Evolutionary conservation across 352 stramenopile species (phyloP), one percentile per base, ranked within the genome.

Genomic region (Phytopythium helicoides): DNA sequence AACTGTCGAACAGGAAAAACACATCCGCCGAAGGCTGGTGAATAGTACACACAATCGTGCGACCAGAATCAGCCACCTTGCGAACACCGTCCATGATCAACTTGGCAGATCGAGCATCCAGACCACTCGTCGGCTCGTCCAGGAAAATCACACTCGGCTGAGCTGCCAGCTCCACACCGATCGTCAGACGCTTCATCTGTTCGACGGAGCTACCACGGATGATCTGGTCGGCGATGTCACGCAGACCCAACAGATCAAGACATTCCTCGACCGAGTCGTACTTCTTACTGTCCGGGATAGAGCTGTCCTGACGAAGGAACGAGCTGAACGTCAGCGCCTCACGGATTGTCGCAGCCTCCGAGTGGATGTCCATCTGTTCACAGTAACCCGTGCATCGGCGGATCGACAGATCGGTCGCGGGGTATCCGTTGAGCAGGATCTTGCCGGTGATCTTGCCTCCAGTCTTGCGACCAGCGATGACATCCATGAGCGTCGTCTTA

Each of bases 401-500:
- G 62, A 66, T 70, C 14, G 60, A 62, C 0, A 73, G 38, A 12
- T 73, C 36, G 11, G 49, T 68, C 5, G 55, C 64, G 5, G 62
- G 45, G 49, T 85, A 76, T 34, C 91, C 89, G 63, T 97, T 97
- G 11, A 97, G 47, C 21, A 71, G 52, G 51, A 97, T 78, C 9
- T 89, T 58, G 31, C 91, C 89, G 26, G 55, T 61, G 48, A 96
- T 81, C 7, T 47, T 75, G 19, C 92, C 91, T n/a, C 73, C 74
- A 25, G 69, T 88, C 64, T 97, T 98, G 41, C 92, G 73, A 18
- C 93, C 67, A 9, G 91, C 86, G 28, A 98, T 89, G 1, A 97
- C 89, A 67, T 98, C 89, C 60, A 96, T 87, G 69, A 68, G n/a
- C 0, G 60, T 68, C 5, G 60, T 68, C 41, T 68, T 63, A 8